A percentile compares a stretch with the other conserved stretches of the same genome.
These are phyloP conservation scores for Alternaria conjuncta DNA, from an alignment of 2,329 filamentous ascomycete species.

Conservation along the genomic window DNA sequence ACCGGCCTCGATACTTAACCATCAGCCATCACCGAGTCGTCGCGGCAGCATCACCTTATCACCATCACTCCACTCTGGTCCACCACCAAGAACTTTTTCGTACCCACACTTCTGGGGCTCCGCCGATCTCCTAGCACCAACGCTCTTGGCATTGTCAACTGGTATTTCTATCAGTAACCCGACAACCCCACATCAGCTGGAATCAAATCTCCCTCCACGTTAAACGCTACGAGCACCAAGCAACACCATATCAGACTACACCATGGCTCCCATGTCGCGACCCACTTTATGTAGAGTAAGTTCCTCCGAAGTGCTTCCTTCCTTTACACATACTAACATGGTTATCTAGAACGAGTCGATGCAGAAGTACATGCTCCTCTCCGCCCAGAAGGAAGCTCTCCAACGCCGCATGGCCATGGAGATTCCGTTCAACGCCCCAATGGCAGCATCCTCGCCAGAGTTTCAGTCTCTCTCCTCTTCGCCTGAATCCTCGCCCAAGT, in stretches of 20 bases:
- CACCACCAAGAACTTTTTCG: slow-evolving; percentile 20
- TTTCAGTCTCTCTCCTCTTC: slow-evolving; percentile 45
- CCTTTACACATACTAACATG: slow-evolving; percentile 16
- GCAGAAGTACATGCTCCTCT: slow-evolving; percentile 50
- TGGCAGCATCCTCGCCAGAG: slow-evolving; percentile 45
- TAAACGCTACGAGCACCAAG: slow-evolving; percentile 2
- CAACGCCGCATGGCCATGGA: slow-evolving; percentile 49
- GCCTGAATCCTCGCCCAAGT: slow-evolving; percentile 32
- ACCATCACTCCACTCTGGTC: slow-evolving; percentile 17
- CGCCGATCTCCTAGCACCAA: slow-evolving; percentile 21
- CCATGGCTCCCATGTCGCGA: slow-evolving; percentile 28
- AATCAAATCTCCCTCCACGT: slow-evolving; percentile 3
- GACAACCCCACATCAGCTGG: slow-evolving; percentile 21
- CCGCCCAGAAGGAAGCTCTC: slow-evolving; percentile 50
- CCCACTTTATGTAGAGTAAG: slow-evolving; percentile 32
- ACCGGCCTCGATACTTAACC: slow-evolving; percentile 12
- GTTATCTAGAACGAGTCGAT: slow-evolving; percentile 37
- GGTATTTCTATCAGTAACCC: slow-evolving; percentile 16
- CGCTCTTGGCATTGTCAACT: slow-evolving; percentile 19
- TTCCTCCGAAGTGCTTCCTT: not conserved
- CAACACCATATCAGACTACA: slow-evolving; percentile 5
- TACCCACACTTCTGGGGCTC: slow-evolving; percentile 19
- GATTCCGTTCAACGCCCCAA: slow-evolving; percentile 40
- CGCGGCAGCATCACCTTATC: slow-evolving; percentile 19
- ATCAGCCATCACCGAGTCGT: slow-evolving; percentile 12